These are phyloP conservation scores for Arthrinium puccinioides DNA, from an alignment of 2,329 filamentous ascomycete genomes.

Conservation along the genomic window DNA sequence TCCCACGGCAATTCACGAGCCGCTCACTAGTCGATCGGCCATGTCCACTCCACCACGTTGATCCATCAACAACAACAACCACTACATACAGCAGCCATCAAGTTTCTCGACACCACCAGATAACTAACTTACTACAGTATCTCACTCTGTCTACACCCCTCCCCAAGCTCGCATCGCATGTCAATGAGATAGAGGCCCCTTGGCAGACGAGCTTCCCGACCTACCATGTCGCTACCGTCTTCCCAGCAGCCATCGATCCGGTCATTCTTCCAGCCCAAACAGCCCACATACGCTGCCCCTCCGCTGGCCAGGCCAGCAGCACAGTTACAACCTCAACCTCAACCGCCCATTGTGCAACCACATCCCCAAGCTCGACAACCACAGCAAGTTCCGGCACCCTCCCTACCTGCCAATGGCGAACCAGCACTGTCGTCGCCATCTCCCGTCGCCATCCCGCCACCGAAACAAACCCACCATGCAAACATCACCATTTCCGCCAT, in stretches of 20 bases:
- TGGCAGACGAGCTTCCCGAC: no score
- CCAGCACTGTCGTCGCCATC: slow-evolving; percentile 11
- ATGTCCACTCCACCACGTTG: no score
- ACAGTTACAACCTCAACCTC: slow-evolving; percentile 6
- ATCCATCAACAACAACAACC: no score
- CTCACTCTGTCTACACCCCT: no score
- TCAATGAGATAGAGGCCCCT: no score
- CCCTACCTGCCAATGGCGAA: no score
- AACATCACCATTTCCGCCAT: slow-evolving; percentile 47
- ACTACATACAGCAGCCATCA: no score
- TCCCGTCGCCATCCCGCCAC: slow-evolving; percentile 18
- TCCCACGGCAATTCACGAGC: no score
- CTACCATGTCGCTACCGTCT: slow-evolving; percentile 30
- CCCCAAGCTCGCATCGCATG: no score
- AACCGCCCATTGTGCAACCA: slow-evolving; percentile 2
- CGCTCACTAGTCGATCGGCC: no score
- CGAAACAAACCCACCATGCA: slow-evolving; percentile 30
- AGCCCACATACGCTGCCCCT: slow-evolving; percentile 32
- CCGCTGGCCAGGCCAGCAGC: slow-evolving; percentile 11
- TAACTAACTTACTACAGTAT: no score
- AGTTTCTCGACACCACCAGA: no score
- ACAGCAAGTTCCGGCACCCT: slow-evolving; percentile 1
- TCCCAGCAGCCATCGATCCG: slow-evolving; percentile 47
- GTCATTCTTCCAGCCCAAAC: slow-evolving; percentile 51
- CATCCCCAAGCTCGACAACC: not conserved